Evolutionary conservation across 805 yeast species (phyloP).

Genomic region (Saccharomyces paradoxus): DNA sequence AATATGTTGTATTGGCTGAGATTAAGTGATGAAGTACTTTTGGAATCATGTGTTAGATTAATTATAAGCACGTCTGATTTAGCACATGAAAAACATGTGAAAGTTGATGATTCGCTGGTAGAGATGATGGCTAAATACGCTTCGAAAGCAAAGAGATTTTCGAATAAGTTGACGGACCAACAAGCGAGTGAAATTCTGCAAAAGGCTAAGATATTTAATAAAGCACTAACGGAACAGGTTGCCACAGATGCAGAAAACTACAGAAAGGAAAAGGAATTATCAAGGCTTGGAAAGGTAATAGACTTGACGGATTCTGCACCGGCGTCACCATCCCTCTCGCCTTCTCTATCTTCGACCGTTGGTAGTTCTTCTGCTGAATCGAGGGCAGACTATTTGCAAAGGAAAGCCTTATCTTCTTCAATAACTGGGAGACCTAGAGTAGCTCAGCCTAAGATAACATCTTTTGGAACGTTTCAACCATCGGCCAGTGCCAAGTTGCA

Average conservation of each 20-base stretch:
- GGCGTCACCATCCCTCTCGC: conserved; percentile 6
- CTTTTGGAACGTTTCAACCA: conserved; percentile 33
- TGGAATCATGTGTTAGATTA: conserved; percentile 58
- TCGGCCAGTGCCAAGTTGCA: conserved; percentile 15
- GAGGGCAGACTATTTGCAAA: conserved; percentile 27
- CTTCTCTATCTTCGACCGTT: background rate
- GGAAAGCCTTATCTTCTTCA: conserved; percentile 27
- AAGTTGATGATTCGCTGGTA: conserved; percentile 45
- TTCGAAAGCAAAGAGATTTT: conserved; percentile 54
- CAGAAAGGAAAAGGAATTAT: conserved; percentile 26
- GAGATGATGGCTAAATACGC: conserved; percentile 56
- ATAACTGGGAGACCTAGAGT: conserved; percentile 24
- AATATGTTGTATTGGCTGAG: conserved; percentile 74
- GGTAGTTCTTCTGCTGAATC: conserved; percentile 12
- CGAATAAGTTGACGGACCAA: conserved; percentile 58
- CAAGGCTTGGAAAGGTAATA: conserved; percentile 9
- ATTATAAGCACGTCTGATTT: conserved; percentile 59
- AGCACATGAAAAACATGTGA: conserved; percentile 46
- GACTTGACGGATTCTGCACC: conserved; percentile 5
- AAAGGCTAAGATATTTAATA: conserved; percentile 51
- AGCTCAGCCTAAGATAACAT: conserved; percentile 32
- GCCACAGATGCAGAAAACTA: conserved; percentile 36
- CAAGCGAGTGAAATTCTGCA: conserved; percentile 59
- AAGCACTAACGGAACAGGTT: conserved; percentile 45
- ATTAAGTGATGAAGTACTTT: conserved; percentile 66